Evolutionary conservation across 371 early-diverging fungal species (phyloP).

Genomic region (Conidiobolus incongruus): DNA sequence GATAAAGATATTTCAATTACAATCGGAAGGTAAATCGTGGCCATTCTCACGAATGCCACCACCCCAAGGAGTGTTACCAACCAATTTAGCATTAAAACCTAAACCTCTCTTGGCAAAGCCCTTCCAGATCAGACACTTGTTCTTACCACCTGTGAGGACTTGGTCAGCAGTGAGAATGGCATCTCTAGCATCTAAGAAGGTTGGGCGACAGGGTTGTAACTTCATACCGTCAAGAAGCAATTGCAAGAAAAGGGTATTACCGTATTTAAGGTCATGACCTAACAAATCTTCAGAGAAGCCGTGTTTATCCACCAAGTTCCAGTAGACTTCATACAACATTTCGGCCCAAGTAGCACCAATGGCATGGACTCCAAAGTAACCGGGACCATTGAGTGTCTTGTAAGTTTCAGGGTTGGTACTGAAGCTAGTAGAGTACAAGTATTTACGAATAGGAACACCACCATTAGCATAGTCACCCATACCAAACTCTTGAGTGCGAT

Average conservation of each 20-base stretch:
- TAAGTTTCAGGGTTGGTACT: constrained; percentile 77
- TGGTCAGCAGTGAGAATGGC: constrained; percentile 78
- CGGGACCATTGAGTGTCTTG: constrained; percentile 45
- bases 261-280: constrained; percentile 9
- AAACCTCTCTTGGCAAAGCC: constrained; percentile 87
- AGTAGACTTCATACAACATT: constrained; percentile 77
- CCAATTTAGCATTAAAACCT: constrained; percentile 40
- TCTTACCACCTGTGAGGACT: constrained; percentile 45
- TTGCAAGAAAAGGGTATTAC: constrained; percentile 73
- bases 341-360: constrained; percentile 94
- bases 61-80: constrained; percentile 35
- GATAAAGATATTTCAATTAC: constrained; percentile 9
- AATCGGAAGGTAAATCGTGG: constrained; percentile 23
- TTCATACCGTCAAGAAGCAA: constrained; percentile 81
- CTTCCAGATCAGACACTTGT: constrained; percentile 67
- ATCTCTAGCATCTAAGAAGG: constrained; percentile 77
- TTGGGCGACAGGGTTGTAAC: constrained; percentile 79
- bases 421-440: constrained; percentile 61
- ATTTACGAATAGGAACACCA: constrained; percentile 65
- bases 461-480: constrained; percentile 78
- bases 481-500: constrained; percentile 32
- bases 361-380: constrained; percentile 86
- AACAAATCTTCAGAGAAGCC: constrained; percentile 41
- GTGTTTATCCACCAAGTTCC: constrained; percentile 42
- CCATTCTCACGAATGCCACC: constrained; percentile 32